A percentile compares a stretch with the other conserved stretches of the same genome.
Conservation (phyloP, 2,329 filamentous ascomycete genomes). For the Aspergillus fijiensis region DNA sequence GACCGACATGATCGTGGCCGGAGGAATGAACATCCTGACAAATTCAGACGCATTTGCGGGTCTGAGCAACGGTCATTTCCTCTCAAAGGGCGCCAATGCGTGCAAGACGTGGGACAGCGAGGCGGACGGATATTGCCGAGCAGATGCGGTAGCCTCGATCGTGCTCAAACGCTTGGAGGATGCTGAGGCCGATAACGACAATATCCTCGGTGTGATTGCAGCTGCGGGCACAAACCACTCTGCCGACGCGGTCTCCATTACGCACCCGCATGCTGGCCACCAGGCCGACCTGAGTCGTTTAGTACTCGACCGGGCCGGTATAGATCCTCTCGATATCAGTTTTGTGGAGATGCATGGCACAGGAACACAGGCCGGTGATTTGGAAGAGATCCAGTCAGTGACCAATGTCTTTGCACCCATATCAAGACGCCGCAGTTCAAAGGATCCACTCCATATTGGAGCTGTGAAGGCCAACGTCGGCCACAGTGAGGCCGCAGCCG, state of each 20-base stretch:
- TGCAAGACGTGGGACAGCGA: slow-evolving; percentile 52
- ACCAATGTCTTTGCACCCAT: slow-evolving; percentile 31
- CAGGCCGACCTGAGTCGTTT: slow-evolving; percentile 39
- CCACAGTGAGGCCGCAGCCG: slow-evolving; percentile 44
- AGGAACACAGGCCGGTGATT: slow-evolving; percentile 44
- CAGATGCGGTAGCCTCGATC: slow-evolving; percentile 51
- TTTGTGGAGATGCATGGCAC: slow-evolving; percentile 46
- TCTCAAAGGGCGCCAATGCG: slow-evolving; percentile 36
- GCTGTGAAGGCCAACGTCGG: slow-evolving; percentile 38
- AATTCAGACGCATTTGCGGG: slow-evolving; percentile 76
- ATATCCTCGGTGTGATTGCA: slow-evolving; percentile 45
- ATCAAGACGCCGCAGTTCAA: slow-evolving; percentile 14
- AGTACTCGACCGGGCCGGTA: slow-evolving; percentile 36
- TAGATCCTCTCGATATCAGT: slow-evolving; percentile 38
- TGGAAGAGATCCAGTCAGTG: slow-evolving; percentile 39
- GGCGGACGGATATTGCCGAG: slow-evolving; percentile 57
- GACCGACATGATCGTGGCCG: slow-evolving; percentile 75
- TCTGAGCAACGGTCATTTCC: slow-evolving; percentile 55
- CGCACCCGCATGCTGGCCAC: slow-evolving; percentile 42
- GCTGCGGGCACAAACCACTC: slow-evolving; percentile 46
- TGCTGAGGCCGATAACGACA: slow-evolving; percentile 52
- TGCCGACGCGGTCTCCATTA: slow-evolving; percentile 47
- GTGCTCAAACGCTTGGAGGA: slow-evolving; percentile 53
- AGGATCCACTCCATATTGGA: slow-evolving; percentile 24
- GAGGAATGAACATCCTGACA: slow-evolving; percentile 69